phyloP scores from a whole-genome alignment of 305 asterid species.

The Plantago rigida region DNA sequence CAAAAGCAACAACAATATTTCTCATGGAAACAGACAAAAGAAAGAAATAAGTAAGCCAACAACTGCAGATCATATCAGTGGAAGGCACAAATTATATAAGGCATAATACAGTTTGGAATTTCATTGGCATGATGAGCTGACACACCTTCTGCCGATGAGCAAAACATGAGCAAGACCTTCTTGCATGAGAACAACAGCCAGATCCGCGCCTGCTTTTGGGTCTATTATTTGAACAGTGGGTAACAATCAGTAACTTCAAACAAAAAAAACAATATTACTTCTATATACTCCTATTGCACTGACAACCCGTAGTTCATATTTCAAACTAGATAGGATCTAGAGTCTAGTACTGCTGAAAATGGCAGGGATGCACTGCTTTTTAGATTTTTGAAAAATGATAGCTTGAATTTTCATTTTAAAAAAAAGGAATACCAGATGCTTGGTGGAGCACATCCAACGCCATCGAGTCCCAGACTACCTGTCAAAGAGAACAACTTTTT shows the following conservation, averaged over 20 bases:
- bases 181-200: slow-evolving; percentile 91
- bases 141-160: slow-evolving; percentile 84
- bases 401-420: background rate
- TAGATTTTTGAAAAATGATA: no score
- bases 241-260: slow-evolving; percentile 24
- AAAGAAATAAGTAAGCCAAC: no score
- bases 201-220: slow-evolving; percentile 88
- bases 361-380: no score
- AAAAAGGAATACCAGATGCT: slow-evolving; percentile 59
- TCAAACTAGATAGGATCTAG: no score
- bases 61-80: no score
- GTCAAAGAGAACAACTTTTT: slow-evolving; percentile 18
- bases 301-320: no score
- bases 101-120: background rate
- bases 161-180: slow-evolving; percentile 83
- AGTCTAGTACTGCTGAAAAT: background rate
- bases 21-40: no score
- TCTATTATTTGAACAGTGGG: slow-evolving; percentile 37
- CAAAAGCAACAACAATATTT: no score
- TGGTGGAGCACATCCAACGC: slow-evolving; percentile 72
- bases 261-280: background rate
- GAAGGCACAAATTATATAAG: no score
- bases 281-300: no score
- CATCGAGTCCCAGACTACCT: slow-evolving; percentile 84
- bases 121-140: slow-evolving; percentile 13